Percentiles rank a stretch among this genome's conserved stretches.
phyloP scores from a whole-genome alignment of 1,284 basidiomycete species.

The Cryptococcus sp. region DNA sequence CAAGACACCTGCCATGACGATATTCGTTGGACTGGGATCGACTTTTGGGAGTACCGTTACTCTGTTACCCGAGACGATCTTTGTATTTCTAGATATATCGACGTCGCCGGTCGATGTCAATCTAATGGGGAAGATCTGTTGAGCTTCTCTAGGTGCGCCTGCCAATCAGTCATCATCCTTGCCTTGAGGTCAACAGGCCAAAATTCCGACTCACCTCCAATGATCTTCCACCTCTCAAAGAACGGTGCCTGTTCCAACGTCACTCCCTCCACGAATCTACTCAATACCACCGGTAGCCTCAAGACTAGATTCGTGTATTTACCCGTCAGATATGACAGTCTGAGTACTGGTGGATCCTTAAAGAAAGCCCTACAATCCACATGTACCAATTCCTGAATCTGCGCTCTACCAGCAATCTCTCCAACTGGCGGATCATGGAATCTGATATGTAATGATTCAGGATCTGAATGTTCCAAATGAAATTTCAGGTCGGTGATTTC shows the following conservation, averaged over 20 bases:
- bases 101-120: slow-evolving; percentile 65
- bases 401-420: slow-evolving; percentile 72
- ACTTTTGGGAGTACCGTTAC: slow-evolving; percentile 73
- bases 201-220: slow-evolving; percentile 73
- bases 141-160: slow-evolving; percentile 79
- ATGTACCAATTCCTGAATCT: slow-evolving; percentile 87
- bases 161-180: background rate
- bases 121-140: slow-evolving; percentile 76
- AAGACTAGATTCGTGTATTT: slow-evolving; percentile 61
- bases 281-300: slow-evolving; percentile 77
- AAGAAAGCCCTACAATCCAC: slow-evolving; percentile 92
- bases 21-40: slow-evolving; percentile 69
- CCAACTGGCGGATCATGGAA: slow-evolving; percentile 82
- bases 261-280: slow-evolving; percentile 92
- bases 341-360: slow-evolving; percentile 66
- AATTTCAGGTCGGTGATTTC: slow-evolving; percentile 58
- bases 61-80: slow-evolving; percentile 70
- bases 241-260: slow-evolving; percentile 77
- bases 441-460: slow-evolving; percentile 68
- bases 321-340: slow-evolving; percentile 90
- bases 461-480: background rate
- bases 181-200: background rate
- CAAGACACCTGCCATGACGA: slow-evolving; percentile 88
- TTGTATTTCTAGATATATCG: slow-evolving; percentile 66
- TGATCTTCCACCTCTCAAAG: slow-evolving; percentile 97